Evolutionary conservation across 345 rosid species (phyloP).

Genomic region (Corchorus olitorius): DNA sequence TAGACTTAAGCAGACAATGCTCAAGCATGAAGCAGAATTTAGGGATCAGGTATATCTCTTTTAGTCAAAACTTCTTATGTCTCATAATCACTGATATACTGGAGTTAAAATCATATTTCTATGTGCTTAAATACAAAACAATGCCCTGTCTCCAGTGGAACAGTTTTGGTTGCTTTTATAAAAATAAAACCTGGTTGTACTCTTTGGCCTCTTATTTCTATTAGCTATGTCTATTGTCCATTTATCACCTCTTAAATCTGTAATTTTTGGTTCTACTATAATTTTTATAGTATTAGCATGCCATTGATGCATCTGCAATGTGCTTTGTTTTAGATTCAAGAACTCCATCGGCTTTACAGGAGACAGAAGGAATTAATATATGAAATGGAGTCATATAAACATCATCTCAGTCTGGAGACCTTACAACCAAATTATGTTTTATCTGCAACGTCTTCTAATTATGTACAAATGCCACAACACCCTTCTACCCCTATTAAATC

Average conservation of each 20-base stretch:
- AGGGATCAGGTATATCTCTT: slow-evolving; percentile 53
- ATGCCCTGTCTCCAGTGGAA: too few relatives aligned
- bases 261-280: slow-evolving; percentile 2
- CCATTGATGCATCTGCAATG: slow-evolving; percentile 20
- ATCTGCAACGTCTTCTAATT: slow-evolving; percentile 19
- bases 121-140: too few relatives aligned
- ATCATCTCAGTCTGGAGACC: slow-evolving; percentile 23
- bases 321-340: slow-evolving; percentile 42
- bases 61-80: neutral
- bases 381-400: slow-evolving; percentile 33
- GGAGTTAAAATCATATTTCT: too few relatives aligned
- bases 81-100: neutral
- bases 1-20: too few relatives aligned
- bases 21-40: slow-evolving; percentile 59
- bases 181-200: neutral
- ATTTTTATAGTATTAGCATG: neutral
- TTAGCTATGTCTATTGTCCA: neutral
- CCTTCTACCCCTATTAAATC: slow-evolving; percentile 23
- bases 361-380: slow-evolving; percentile 59
- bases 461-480: slow-evolving; percentile 14
- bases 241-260: neutral
- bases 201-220: neutral
- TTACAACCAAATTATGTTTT: slow-evolving; percentile 27
- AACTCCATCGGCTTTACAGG: slow-evolving; percentile 62
- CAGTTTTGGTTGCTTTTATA: neutral